Evolutionary conservation across 306 rosid species (phyloP).

Genomic region (Cicer pinnatifidum): DNA sequence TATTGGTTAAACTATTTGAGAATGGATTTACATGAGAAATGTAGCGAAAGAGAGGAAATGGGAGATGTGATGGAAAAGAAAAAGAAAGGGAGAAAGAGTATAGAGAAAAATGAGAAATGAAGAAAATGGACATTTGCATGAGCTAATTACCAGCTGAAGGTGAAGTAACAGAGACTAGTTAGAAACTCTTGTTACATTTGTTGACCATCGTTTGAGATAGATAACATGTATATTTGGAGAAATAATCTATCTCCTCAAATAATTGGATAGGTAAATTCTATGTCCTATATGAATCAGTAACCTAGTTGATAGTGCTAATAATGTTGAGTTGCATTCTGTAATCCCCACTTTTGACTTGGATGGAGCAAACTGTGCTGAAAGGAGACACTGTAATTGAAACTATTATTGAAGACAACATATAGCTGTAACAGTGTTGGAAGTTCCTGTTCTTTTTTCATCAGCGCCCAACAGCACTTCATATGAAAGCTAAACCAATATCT

Average conservation of each 20-base stretch:
- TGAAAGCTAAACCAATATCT: constrained; percentile 43
- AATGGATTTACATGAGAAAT: neutral
- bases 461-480: constrained; percentile 33
- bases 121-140: constrained; percentile 23
- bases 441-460: constrained; percentile 61
- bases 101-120: neutral
- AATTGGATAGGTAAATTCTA: constrained; percentile 13
- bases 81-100: too few species aligned
- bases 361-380: constrained; percentile 3
- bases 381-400: constrained; percentile 53
- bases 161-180: constrained; percentile 1
- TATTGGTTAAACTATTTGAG: neutral
- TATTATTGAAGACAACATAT: constrained; percentile 52
- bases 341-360: constrained; percentile 17
- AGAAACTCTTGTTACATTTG: constrained; percentile 36
- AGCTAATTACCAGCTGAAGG: constrained; percentile 18
- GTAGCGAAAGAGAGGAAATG: neutral
- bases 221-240: constrained; percentile 12
- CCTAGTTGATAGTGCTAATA: constrained; percentile 26
- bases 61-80: neutral
- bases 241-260: constrained; percentile 16
- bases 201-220: constrained; percentile 2
- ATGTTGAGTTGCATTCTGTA: constrained; percentile 33
- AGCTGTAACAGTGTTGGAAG: constrained; percentile 55
- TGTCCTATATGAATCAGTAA: constrained; percentile 31